Conservation (phyloP, 495 filamentous ascomycete species). For the Usnea hakonensis region DNA sequence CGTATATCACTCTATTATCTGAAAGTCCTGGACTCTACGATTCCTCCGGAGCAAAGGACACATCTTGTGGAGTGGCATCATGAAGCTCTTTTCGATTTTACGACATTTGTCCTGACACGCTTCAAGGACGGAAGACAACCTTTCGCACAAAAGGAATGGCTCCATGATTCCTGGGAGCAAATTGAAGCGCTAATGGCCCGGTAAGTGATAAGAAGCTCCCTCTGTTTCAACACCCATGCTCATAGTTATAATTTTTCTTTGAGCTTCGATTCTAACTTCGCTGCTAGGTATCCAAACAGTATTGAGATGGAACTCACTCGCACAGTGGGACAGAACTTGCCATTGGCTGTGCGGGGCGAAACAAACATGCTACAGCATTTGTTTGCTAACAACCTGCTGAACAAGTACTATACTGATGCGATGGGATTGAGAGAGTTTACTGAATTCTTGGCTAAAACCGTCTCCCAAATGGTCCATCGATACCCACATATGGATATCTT, state of each 20-base stretch:
- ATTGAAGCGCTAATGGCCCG: constrained; percentile 21
- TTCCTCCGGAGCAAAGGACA: constrained; percentile 16
- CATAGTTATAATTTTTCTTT: no score
- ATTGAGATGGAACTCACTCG: constrained; percentile 27
- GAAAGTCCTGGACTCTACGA: constrained; percentile 13
- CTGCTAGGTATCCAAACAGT: constrained; percentile 9
- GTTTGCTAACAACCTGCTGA: constrained; percentile 32
- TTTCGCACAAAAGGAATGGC: constrained; percentile 26
- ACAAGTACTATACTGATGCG: constrained; percentile 29
- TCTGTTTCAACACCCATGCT: neutral
- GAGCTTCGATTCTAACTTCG: no score
- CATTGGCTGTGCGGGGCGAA: constrained; percentile 32
- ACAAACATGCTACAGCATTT: constrained; percentile 37
- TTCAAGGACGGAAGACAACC: constrained; percentile 14
- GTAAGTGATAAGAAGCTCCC: no score
- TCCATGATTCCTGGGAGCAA: constrained; percentile 29
- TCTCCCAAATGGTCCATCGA: constrained; percentile 29
- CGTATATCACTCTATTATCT: constrained; percentile 28
- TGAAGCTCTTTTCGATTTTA: constrained; percentile 14
- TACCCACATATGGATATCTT: constrained; percentile 30
- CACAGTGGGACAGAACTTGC: constrained; percentile 33
- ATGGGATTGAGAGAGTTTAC: constrained; percentile 24
- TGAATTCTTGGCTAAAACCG: constrained; percentile 20
- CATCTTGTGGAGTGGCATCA: constrained; percentile 12
- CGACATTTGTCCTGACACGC: neutral